A percentile compares a stretch with the other conserved stretches of the same genome.
Conservation (phyloP, 257 asterid species). For the Solanum virginianum region DNA sequence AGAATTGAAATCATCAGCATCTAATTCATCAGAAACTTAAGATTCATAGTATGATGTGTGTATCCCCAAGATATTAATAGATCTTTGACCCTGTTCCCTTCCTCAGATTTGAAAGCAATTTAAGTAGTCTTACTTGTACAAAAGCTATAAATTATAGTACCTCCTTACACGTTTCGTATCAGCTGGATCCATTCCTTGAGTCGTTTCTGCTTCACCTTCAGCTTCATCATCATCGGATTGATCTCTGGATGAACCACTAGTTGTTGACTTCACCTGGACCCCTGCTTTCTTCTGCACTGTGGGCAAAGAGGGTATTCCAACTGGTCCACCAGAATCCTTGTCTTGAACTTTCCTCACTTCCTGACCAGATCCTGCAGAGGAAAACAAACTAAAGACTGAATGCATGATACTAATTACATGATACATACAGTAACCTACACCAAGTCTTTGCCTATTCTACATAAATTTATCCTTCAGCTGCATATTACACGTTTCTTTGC, state of each 20-base stretch:
- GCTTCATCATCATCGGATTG: slow-evolving; percentile 84
- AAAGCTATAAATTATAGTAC: slow-evolving; percentile 24
- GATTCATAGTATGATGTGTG: background rate
- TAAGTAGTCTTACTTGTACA: background rate
- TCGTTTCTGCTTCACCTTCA: slow-evolving; percentile 70
- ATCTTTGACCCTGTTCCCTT: background rate
- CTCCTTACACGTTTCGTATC: slow-evolving; percentile 89
- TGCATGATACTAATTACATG: background rate
- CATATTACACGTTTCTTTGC: background rate
- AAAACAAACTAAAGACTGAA: background rate
- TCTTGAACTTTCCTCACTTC: slow-evolving; percentile 41
- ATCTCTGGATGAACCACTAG: slow-evolving; percentile 87
- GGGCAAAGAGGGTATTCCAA: slow-evolving; percentile 48
- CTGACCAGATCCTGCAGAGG: slow-evolving; percentile 26
- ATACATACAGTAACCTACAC: background rate
- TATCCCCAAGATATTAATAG: background rate
- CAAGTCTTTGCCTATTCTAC: background rate
- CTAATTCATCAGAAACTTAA: background rate
- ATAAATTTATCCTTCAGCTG: background rate
- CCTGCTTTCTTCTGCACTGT: slow-evolving; percentile 35
- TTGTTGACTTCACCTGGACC: slow-evolving; percentile 60
- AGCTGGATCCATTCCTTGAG: slow-evolving; percentile 46
- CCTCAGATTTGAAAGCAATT: background rate
- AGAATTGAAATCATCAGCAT: background rate
- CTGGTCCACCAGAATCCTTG: slow-evolving; percentile 38